Base-by-base conservation (phyloP, 805 yeast species). In the Yamadazyma laniorum region DNA sequence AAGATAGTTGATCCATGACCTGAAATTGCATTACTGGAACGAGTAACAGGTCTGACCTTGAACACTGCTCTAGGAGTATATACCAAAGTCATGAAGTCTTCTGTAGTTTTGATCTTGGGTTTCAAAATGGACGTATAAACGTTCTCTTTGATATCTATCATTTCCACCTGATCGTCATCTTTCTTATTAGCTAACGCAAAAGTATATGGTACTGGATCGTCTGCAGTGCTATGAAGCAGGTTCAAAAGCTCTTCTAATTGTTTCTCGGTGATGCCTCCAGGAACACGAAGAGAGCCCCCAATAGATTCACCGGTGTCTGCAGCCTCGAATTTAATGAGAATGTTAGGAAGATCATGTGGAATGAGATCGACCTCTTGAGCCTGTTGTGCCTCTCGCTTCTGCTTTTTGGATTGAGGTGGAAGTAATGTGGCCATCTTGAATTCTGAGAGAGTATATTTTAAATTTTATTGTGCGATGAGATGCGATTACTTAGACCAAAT, bases 1-100 rank as follows among this genome's bases (percentile, higher is more conserved):
- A 93, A 67, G 44, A 93, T 87, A 0, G 98, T 93, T 2, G 95
- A 79, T 1, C 96, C 96, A 58, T 93, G 99, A 5, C 99, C 99
- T 2, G 95, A 78, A 37, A 93, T 91, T 0, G 97, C 89, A 8
- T 95, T 90, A 4, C 89, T 82, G 2, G 95, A 81, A 53, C 98
- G 71, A 1, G 97, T 88, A 12, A 93, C 86, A 3, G 96, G 88
- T 48, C 77, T 81, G 9, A 93, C 99, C 52, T 87, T 87, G 72
- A 93, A 93, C 2, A 93, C 83, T 0, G 99, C 96, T 47, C 95
- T 76, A 27, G 99, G 99, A 0, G 96, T 89, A 58, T 84, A 93
- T 4, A 90, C 85, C 38, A 93, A 70, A 0, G 96, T 90, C 67
- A 93, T 66, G 53, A 84, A 84, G 62, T 93, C 99, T 72, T 93